Evolutionary conservation across 495 filamentous ascomycete species (phyloP).

Genomic region (Penicillium mononematosum): DNA sequence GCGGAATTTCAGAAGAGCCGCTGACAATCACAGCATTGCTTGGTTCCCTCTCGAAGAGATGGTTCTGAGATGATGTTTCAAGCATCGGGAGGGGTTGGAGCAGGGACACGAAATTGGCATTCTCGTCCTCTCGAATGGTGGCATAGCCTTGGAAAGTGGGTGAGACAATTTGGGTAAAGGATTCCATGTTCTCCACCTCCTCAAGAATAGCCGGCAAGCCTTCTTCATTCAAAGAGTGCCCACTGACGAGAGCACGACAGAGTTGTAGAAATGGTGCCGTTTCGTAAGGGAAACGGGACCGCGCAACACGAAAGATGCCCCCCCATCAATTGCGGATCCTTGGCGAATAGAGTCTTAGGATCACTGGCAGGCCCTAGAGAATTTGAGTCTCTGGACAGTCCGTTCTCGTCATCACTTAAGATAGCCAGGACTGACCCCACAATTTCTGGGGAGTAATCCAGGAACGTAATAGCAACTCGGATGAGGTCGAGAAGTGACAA

Average conservation of each 20-base stretch:
- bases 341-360: conserved; percentile 52
- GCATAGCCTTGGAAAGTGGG: conserved; percentile 65
- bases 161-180: conserved; percentile 71
- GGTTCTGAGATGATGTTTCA: conserved; percentile 22
- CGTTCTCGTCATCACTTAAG: conserved; percentile 42
- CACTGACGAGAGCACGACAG: conserved; percentile 52
- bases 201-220: conserved; percentile 49
- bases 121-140: conserved; percentile 78
- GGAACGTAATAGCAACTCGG: conserved; percentile 50
- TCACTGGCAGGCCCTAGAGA: conserved; percentile 41
- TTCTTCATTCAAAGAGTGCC: conserved; percentile 45
- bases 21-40: conserved; percentile 42
- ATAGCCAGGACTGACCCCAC: conserved; percentile 60
- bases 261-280: conserved; percentile 73
- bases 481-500: conserved; percentile 64
- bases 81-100: conserved; percentile 44
- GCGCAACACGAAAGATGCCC: conserved; percentile 58
- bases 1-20: conserved; percentile 48
- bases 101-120: conserved; percentile 60
- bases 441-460: conserved; percentile 67
- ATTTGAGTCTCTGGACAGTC: conserved; percentile 30
- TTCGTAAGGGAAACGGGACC: conserved; percentile 82
- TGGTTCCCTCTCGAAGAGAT: conserved; percentile 17
- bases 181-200: conserved; percentile 61
- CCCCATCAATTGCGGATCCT: conserved; percentile 54